These are phyloP conservation scores for Leptographium flavum DNA, from an alignment of 2,329 filamentous ascomycete genomes.

Conservation along the genomic window DNA sequence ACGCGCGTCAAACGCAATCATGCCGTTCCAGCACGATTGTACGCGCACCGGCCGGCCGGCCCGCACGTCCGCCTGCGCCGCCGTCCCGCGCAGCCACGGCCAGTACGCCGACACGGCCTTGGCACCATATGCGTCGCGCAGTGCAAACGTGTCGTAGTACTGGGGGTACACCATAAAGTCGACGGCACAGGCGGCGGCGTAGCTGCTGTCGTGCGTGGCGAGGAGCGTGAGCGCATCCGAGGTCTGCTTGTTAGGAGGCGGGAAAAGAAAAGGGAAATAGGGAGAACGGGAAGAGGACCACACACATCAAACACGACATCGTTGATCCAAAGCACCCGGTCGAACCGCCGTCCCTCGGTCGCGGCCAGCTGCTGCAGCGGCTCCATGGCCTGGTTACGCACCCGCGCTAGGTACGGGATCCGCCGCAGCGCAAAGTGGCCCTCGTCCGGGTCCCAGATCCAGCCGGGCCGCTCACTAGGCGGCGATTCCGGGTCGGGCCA, in stretches of 20 bases:
- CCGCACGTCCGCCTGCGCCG: conserved; percentile 30
- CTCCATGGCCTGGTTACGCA: conserved; percentile 49
- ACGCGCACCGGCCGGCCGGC: conserved; percentile 40
- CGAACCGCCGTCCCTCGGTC: conserved; percentile 29
- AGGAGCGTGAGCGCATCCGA: conserved; percentile 38
- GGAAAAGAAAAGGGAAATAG: neutral
- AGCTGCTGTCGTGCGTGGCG: conserved; percentile 37
- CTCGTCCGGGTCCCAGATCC: conserved; percentile 40
- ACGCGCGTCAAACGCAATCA: conserved; percentile 29
- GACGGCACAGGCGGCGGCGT: conserved; percentile 45
- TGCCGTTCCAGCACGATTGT: conserved; percentile 55
- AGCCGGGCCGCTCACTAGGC: conserved; percentile 32
- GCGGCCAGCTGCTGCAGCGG: conserved; percentile 36
- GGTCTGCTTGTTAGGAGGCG: conserved; percentile 9
- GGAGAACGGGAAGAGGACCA: neutral
- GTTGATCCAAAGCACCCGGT: conserved; percentile 45
- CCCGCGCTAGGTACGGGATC: conserved; percentile 51
- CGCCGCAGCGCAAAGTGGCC: conserved; percentile 42
- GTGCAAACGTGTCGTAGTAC: conserved; percentile 49
- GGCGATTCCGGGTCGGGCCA: conserved; percentile 17
- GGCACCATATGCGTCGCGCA: conserved; percentile 38
- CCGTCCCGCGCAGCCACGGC: conserved; percentile 41
- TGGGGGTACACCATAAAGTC: conserved; percentile 38
- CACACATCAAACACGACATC: conserved; percentile 44
- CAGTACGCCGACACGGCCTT: conserved; percentile 37